phyloP scores from a whole-genome alignment of 306 rosid genomes.

The Alnus rubra region DNA sequence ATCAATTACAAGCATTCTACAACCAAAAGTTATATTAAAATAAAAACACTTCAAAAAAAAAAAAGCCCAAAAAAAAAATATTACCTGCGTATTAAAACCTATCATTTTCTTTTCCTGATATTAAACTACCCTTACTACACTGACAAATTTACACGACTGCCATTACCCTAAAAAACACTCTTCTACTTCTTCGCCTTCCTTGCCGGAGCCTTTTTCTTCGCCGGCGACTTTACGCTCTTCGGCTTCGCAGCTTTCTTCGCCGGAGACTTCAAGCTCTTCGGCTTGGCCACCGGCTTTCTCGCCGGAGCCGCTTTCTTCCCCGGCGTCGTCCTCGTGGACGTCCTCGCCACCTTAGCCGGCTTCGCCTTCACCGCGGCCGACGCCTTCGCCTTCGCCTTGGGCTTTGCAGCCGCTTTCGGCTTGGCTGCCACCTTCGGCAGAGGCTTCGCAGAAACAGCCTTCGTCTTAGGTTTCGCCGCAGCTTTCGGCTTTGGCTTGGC shows the following conservation, averaged over 20 bases:
- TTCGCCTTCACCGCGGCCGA: conserved; percentile 21
- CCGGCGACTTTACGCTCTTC: conserved; percentile 34
- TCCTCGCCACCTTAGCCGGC: conserved; percentile 63
- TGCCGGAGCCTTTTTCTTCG: conserved; percentile 40
- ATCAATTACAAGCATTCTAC: no score
- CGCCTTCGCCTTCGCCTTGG: conserved; percentile 24
- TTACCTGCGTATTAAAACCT: not conserved
- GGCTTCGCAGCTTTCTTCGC: conserved; percentile 45
- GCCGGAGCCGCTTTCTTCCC: conserved; percentile 52
- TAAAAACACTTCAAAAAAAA: no score
- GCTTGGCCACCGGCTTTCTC: conserved; percentile 45
- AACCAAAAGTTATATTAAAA: no score
- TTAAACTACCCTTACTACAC: conserved; percentile 23
- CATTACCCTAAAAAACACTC: not conserved
- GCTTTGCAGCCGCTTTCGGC: not conserved
- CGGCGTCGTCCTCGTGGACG: conserved; percentile 63
- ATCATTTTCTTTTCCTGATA: not conserved
- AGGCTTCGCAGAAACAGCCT: no score
- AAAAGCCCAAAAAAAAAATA: no score
- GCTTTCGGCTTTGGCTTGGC: conserved; percentile 28
- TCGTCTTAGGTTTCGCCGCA: no score
- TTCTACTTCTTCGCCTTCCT: conserved; percentile 42
- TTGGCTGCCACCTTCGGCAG: no score
- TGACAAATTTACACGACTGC: no score
- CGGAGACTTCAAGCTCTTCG: conserved; percentile 57